These are phyloP conservation scores for Paraphoma sp. DNA, from an alignment of 2,329 filamentous ascomycete species.

Conservation along the genomic window DNA sequence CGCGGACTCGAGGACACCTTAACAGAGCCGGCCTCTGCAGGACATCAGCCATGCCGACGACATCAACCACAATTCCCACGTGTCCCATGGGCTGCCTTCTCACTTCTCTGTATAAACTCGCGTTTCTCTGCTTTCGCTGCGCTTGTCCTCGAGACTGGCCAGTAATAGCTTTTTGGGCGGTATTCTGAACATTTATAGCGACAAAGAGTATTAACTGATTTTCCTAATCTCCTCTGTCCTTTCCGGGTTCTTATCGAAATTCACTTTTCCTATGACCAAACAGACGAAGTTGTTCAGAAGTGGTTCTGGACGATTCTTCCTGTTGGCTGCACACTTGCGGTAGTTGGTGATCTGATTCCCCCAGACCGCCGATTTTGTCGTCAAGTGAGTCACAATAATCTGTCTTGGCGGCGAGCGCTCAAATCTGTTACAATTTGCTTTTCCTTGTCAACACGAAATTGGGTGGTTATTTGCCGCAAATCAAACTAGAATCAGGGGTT, in stretches of 20 bases:
- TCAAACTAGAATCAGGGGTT: constrained; percentile 30
- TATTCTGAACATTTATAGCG: constrained; percentile 26
- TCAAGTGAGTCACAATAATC: constrained; percentile 2
- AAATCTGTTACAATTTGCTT: constrained; percentile 14
- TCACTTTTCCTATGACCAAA: not conserved
- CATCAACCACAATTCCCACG: constrained; percentile 1
- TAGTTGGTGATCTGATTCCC: not conserved
- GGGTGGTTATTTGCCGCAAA: constrained; percentile 32
- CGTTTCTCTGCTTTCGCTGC: constrained; percentile 15
- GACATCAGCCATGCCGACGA: constrained; percentile 19
- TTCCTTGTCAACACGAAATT: constrained; percentile 23
- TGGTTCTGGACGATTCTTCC: not conserved
- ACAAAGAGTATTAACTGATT: constrained; percentile 26
- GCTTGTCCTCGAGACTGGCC: constrained; percentile 17
- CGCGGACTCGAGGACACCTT: constrained; percentile 16
- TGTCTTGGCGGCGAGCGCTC: constrained; percentile 25
- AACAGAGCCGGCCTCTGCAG: constrained; percentile 39
- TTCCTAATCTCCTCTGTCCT: constrained; percentile 18
- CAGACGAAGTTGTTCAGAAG: not conserved
- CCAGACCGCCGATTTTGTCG: not conserved
- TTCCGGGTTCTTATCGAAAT: constrained; percentile 9
- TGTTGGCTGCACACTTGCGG: not conserved
- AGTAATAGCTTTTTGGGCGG: constrained; percentile 31
- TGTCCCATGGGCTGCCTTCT: constrained; percentile 10
- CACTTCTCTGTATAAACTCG: constrained; percentile 31